Evolutionary conservation across 768 basidiomycete genomes (phyloP).

Genomic region (Suillus subalutaceus): DNA sequence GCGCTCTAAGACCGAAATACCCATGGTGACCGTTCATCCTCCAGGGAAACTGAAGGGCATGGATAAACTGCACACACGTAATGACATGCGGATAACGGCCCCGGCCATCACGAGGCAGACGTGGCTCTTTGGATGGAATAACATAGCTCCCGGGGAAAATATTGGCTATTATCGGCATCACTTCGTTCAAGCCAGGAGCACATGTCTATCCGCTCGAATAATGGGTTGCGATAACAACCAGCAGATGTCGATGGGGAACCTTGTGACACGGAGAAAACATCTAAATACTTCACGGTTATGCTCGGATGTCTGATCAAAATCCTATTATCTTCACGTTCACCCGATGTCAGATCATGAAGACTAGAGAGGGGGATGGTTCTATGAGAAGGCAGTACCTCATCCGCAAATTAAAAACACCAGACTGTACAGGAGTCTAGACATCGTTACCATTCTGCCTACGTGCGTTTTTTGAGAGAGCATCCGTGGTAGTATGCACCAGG

Average conservation of each 20-base stretch:
- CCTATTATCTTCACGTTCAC: not conserved
- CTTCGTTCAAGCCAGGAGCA: not conserved
- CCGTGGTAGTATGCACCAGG: too few species aligned
- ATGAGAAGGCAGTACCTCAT: slow-evolving; percentile 81
- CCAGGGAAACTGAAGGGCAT: not conserved
- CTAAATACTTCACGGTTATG: not conserved
- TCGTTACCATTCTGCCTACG: too few species aligned
- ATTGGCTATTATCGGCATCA: not conserved
- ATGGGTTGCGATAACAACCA: not conserved
- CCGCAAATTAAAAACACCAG: slow-evolving; percentile 79
- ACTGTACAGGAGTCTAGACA: slow-evolving; percentile 59
- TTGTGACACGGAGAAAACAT: not conserved
- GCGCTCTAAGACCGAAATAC: not conserved
- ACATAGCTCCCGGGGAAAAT: not conserved
- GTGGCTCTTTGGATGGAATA: not conserved
- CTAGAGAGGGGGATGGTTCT: slow-evolving; percentile 34
- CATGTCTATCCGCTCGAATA: not conserved
- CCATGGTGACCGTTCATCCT: not conserved
- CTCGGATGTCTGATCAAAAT: not conserved
- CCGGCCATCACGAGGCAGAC: not conserved
- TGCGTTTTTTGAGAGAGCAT: too few species aligned
- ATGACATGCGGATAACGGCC: not conserved
- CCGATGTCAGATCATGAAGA: not conserved
- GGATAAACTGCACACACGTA: not conserved
- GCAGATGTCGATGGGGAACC: not conserved